Evolutionary conservation across 306 rosid species (phyloP), one percentile per base, ranked within the genome.

Genomic region (Quercus berberidifolia): DNA sequence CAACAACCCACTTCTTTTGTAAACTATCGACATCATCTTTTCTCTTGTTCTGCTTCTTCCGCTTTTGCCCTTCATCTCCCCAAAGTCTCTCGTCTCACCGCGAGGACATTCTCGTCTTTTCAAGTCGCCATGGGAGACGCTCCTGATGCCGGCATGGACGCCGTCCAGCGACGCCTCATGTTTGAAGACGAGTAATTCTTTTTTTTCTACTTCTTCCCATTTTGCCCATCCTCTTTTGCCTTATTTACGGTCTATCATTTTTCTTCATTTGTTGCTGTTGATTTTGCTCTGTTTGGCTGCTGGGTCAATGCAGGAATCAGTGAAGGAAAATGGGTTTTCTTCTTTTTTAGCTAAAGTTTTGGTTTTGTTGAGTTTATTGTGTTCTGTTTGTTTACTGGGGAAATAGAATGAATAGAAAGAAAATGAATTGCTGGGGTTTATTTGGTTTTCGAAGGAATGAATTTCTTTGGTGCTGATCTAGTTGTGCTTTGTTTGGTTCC

Each of bases 141-240:
- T 57, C 77, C 90, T 13, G 98, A 93, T 43, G 86, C 96, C 15
- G 94, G 85, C 81, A 95, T 95, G 99, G 98, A 95, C 88, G 97
- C 94, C 56, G 97, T 93, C 84, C 99, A 95, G 87, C 91, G 94
- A 76, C 99, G 99, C 83, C 97, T 95, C 75, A 95, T 95, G 99
- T 95, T 95, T 28, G 99, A 91, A 3, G 98, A 95, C 86, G 98
- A 95, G 99, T 95, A 41, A 10, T 15, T 52, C 20, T 59, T 21
- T 49, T 49, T 10, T 13, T 26, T 74, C 46, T 41, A 0, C 46
- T 41, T 41, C 46, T 69, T 60, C 65, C 71, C 81, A 52, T 9
- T 73, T 9, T 54, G 51, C 4, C 43, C 31, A 65, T 26, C 19
- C 6, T 59, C 14, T 8, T 8, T 19, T 58, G 46, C 19, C 3